Conservation (phyloP, 2,329 filamentous ascomycete species). For the Tolypocladium pustulatum region DNA sequence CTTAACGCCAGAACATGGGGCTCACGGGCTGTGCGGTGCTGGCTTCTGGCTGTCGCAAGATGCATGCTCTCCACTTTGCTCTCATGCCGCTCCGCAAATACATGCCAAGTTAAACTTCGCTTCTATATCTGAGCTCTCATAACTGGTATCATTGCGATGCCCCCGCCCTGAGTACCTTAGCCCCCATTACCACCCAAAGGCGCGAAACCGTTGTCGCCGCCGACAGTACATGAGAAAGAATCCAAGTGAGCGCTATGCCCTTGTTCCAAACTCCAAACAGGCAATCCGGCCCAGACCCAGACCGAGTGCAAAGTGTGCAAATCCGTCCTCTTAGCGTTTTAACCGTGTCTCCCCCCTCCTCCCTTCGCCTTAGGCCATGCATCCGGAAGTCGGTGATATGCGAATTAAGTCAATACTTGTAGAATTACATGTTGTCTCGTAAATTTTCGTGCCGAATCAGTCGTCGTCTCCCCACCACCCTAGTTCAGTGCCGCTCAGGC, state of each 20-base stretch:
- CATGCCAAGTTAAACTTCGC: background rate
- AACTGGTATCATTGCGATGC: background rate
- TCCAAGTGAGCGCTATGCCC: background rate
- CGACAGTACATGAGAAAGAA: background rate
- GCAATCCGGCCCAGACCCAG: background rate
- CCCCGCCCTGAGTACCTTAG: background rate
- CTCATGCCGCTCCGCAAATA: background rate
- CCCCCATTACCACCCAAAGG: background rate
- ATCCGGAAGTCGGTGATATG: background rate
- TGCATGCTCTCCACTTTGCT: background rate
- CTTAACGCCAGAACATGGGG: background rate
- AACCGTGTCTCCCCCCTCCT: too few relatives aligned
- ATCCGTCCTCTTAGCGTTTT: too few relatives aligned
- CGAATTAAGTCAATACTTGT: background rate
- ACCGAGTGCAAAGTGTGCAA: background rate
- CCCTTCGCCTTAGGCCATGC: background rate
- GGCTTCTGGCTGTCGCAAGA: background rate
- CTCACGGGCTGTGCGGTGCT: background rate
- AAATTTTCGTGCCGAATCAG: conserved; percentile 6
- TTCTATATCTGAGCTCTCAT: background rate
- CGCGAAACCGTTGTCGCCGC: background rate
- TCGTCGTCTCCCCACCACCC: conserved; percentile 33
- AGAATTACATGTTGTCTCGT: background rate
- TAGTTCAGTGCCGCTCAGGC: conserved; percentile 12
- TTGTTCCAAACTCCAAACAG: background rate